These are phyloP conservation scores for Telopea speciosissima DNA, from an alignment of 177 flowering plant genomes.

Conservation along the genomic window DNA sequence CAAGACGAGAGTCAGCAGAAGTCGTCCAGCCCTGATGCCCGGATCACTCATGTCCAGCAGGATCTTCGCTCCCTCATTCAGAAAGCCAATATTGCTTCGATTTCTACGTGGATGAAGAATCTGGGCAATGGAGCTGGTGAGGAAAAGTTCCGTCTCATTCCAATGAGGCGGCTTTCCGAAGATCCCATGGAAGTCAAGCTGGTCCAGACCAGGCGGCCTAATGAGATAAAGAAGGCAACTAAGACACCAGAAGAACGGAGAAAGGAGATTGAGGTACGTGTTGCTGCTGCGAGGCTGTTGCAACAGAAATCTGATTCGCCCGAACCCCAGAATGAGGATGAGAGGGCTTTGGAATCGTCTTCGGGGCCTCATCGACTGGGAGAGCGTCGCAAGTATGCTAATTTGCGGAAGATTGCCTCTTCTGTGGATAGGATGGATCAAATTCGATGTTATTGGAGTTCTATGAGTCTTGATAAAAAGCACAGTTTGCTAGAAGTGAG, in stretches of 20 bases:
- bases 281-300: slow-evolving; percentile 89
- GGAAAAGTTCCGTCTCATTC: slow-evolving; percentile 83
- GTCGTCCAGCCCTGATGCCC: slow-evolving; percentile 44
- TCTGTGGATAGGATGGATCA: slow-evolving; percentile 58
- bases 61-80: slow-evolving; percentile 65
- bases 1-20: slow-evolving; percentile 82
- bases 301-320: slow-evolving; percentile 72
- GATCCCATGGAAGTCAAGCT: slow-evolving; percentile 85
- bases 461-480: slow-evolving; percentile 54
- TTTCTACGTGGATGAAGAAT: slow-evolving; percentile 91
- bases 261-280: slow-evolving; percentile 95
- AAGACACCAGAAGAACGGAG: slow-evolving; percentile 89
- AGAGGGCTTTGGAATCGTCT: slow-evolving; percentile 32
- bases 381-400: slow-evolving; percentile 51
- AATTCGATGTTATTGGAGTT: slow-evolving; percentile 70
- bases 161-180: slow-evolving; percentile 59
- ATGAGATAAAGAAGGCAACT: slow-evolving; percentile 94
- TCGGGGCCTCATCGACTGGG: slow-evolving; percentile 35
- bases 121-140: slow-evolving; percentile 61
- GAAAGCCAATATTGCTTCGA: slow-evolving; percentile 68
- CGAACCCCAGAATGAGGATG: slow-evolving; percentile 34
- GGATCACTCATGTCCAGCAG: slow-evolving; percentile 55
- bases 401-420: slow-evolving; percentile 41
- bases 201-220: slow-evolving; percentile 63
- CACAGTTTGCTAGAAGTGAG: slow-evolving; percentile 51